phyloP scores from a whole-genome alignment of 768 basidiomycete genomes.

The Russula dissimulans region DNA sequence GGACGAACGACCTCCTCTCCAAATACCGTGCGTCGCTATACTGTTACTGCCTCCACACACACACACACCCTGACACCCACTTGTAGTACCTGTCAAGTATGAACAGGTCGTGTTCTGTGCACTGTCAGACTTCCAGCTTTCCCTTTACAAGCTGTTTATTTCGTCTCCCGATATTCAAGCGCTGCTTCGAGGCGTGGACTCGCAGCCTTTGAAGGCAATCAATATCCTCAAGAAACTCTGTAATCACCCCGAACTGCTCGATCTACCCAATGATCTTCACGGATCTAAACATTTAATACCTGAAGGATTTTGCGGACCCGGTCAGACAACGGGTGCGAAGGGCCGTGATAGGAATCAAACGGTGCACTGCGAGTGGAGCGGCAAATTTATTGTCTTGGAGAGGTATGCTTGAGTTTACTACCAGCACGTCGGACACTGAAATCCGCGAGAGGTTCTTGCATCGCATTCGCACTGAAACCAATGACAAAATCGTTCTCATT shows the following conservation, averaged over 20 bases:
- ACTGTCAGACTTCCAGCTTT: conserved; percentile 72
- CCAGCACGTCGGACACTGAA: neutral
- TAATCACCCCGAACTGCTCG: conserved; percentile 87
- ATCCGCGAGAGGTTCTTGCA: conserved; percentile 61
- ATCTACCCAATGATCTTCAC: conserved; percentile 73
- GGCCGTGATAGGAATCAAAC: conserved; percentile 36
- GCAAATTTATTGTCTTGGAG: conserved; percentile 90
- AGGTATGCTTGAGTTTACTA: conserved; percentile 40
- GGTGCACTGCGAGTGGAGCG: conserved; percentile 76
- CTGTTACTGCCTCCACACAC: neutral
- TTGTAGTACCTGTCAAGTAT: conserved; percentile 93
- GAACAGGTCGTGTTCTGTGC: conserved; percentile 95
- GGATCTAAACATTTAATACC: conserved; percentile 80
- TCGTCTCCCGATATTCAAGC: conserved; percentile 89
- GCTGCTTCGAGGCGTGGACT: conserved; percentile 74
- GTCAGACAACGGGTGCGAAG: conserved; percentile 27
- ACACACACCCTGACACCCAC: neutral
- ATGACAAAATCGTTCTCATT: conserved; percentile 93
- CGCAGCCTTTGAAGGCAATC: conserved; percentile 94
- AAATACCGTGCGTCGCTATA: conserved; percentile 68
- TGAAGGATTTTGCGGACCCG: conserved; percentile 63
- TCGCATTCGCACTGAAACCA: conserved; percentile 69
- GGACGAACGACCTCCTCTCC: conserved; percentile 89
- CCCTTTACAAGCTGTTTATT: conserved; percentile 84
- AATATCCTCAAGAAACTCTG: conserved; percentile 92